A percentile compares a stretch with the other conserved stretches of the same genome.
phyloP scores from a whole-genome alignment of 805 yeast genomes.

The Zygoascus flipseniorum region DNA sequence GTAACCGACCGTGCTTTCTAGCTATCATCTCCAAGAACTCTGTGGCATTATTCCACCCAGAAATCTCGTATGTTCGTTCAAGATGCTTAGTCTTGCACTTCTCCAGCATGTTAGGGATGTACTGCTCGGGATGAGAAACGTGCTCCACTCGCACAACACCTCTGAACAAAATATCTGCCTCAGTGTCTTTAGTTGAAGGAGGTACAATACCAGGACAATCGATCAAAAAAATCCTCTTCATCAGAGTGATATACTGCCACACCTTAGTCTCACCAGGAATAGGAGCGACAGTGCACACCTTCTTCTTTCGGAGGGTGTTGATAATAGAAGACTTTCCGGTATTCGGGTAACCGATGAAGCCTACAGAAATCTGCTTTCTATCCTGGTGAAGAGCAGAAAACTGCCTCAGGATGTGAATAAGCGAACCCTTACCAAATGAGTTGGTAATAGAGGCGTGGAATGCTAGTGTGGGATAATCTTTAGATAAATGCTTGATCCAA shows the following conservation, averaged over 20 bases:
- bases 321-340: constrained; percentile 97
- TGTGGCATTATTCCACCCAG: constrained; percentile 70
- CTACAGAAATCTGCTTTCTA: constrained; percentile 93
- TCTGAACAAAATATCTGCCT: constrained; percentile 84
- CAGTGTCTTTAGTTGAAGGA: constrained; percentile 81
- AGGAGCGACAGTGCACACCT: constrained; percentile 95
- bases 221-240: constrained; percentile 90
- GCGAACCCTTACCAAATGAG: constrained; percentile 95
- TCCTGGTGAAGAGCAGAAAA: constrained; percentile 85
- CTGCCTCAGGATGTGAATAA: constrained; percentile 88
- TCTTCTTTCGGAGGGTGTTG: constrained; percentile 86
- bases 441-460: constrained; percentile 97
- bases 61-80: constrained; percentile 90
- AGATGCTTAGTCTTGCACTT: constrained; percentile 85
- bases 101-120: constrained; percentile 74
- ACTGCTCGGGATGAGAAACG: constrained; percentile 91
- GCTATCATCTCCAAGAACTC: constrained; percentile 89
- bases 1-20: constrained; percentile 81
- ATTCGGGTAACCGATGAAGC: constrained; percentile 95
- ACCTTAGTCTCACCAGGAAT: constrained; percentile 98
- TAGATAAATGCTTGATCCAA: constrained; percentile 93
- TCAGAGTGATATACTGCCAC: constrained; percentile 96
- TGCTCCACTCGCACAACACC: constrained; percentile 99
- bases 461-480: constrained; percentile 88
- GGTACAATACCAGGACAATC: constrained; percentile 99